These are phyloP conservation scores for Pythium pyrilobum DNA, from an alignment of 352 stramenopile species.

Conservation along the genomic window DNA sequence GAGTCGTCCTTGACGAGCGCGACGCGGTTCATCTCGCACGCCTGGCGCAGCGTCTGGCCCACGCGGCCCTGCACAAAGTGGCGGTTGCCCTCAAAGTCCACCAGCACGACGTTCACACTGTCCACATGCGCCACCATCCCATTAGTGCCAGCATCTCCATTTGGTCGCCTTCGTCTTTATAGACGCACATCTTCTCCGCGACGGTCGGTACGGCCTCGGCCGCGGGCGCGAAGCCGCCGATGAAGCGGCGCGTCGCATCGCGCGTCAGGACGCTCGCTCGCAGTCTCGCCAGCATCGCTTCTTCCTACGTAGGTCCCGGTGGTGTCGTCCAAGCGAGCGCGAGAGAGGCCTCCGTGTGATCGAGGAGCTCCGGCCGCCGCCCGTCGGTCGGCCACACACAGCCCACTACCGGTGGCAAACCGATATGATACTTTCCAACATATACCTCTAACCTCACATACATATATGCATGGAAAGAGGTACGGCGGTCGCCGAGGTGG, in stretches of 20 bases:
- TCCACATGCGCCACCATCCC: background rate
- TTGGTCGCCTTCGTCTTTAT: background rate
- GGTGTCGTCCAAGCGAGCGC: constrained; percentile 5
- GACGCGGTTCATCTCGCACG: constrained; percentile 76
- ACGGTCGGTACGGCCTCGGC: constrained; percentile 23
- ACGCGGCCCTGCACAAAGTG: constrained; percentile 77
- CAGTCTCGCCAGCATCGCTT: constrained; percentile 25
- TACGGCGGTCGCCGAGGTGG: background rate
- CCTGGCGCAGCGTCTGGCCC: constrained; percentile 78
- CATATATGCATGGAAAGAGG: constrained; percentile 9
- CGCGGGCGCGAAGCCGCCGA: constrained; percentile 23
- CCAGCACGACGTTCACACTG: constrained; percentile 79
- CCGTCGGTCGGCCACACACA: constrained; percentile 14
- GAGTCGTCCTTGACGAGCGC: constrained; percentile 83
- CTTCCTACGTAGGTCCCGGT: constrained; percentile 2
- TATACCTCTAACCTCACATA: background rate
- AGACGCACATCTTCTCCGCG: constrained; percentile 27
- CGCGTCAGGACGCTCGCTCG: constrained; percentile 20
- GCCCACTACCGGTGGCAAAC: background rate
- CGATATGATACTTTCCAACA: constrained; percentile 4
- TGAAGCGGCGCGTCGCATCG: constrained; percentile 21
- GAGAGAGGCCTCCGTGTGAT: background rate
- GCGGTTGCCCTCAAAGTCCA: constrained; percentile 86
- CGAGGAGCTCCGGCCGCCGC: background rate
- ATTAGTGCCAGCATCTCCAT: too few relatives aligned